phyloP scores from a whole-genome alignment of 352 stramenopile species.

The Pythium utonaiense region DNA sequence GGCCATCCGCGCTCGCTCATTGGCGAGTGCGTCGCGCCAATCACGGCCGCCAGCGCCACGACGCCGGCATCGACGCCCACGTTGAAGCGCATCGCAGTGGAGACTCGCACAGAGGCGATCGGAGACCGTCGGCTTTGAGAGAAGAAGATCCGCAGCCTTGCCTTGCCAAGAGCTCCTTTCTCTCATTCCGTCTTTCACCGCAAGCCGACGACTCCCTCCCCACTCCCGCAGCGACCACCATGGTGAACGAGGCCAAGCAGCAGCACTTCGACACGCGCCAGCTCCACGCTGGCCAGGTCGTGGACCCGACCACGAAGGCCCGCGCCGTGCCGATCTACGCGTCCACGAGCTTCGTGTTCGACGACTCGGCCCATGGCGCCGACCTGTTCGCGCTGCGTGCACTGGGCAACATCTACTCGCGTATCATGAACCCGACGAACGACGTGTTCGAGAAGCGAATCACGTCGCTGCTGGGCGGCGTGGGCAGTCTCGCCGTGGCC shows the following conservation, averaged over 20 bases:
- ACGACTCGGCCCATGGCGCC: constrained; percentile 3
- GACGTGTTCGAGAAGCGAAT: constrained; percentile 12
- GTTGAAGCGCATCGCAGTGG: not conserved
- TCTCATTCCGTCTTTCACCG: not conserved
- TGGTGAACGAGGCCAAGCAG: constrained; percentile 5
- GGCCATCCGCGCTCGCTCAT: not conserved
- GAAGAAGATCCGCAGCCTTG: too few species aligned
- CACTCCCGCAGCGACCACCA: not conserved
- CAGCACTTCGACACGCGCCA: constrained; percentile 11
- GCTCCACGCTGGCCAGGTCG: constrained; percentile 9
- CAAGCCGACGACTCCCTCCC: too few species aligned
- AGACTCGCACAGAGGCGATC: too few species aligned
- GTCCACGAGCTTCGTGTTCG: constrained; percentile 11
- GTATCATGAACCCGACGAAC: constrained; percentile 12
- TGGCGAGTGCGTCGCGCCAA: not conserved
- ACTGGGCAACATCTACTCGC: constrained; percentile 12
- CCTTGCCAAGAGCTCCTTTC: too few species aligned
- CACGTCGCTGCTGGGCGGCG: constrained; percentile 2
- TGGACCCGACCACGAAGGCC: constrained; percentile 8
- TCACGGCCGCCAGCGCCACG: not conserved
- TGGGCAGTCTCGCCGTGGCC: not conserved
- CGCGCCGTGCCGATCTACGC: constrained; percentile 10
- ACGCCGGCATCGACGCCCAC: not conserved
- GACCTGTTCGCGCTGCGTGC: constrained; percentile 7
- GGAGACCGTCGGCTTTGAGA: too few species aligned